Percentiles rank a stretch among this genome's conserved stretches.
phyloP scores from a whole-genome alignment of 2,329 filamentous ascomycete genomes.

The Fusarium floridanum region DNA sequence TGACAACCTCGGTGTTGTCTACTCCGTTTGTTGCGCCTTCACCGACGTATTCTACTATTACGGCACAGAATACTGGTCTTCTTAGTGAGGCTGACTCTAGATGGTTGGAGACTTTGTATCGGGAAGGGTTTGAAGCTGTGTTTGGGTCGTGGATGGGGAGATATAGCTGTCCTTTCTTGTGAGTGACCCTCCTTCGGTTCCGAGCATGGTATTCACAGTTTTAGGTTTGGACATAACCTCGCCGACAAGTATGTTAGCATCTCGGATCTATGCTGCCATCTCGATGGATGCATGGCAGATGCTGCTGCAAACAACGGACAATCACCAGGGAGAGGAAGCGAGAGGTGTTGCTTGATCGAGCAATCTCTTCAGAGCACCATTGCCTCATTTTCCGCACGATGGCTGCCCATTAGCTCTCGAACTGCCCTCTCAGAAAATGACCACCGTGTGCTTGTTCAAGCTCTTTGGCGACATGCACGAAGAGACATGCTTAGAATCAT shows the following conservation, averaged over 20 bases:
- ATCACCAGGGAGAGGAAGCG: constrained; percentile 21
- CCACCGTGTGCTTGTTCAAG: constrained; percentile 35
- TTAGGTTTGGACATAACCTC: constrained; percentile 42
- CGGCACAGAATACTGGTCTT: constrained; percentile 4
- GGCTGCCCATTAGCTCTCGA: constrained; percentile 44
- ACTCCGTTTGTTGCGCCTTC: not conserved
- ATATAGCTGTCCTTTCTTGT: constrained; percentile 58
- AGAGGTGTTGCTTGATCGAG: constrained; percentile 41
- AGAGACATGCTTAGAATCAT: constrained; percentile 56
- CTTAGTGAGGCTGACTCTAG: constrained; percentile 26
- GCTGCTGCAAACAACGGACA: constrained; percentile 5
- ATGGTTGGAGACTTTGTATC: constrained; percentile 50
- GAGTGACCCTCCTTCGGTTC: constrained; percentile 25
- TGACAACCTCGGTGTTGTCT: not conserved
- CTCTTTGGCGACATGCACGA: constrained; percentile 53
- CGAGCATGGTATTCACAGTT: constrained; percentile 5
- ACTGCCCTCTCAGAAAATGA: constrained; percentile 3
- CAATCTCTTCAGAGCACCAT: constrained; percentile 46
- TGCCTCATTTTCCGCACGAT: constrained; percentile 47
- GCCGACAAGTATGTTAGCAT: constrained; percentile 50
- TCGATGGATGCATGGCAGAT: constrained; percentile 53
- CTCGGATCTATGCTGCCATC: constrained; percentile 46
- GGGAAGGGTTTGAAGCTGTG: constrained; percentile 53
- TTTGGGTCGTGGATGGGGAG: constrained; percentile 59
- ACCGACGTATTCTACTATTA: constrained; percentile 5